Percentiles rank a stretch among this genome's conserved stretches.
Evolutionary conservation across 495 filamentous ascomycete genomes (phyloP).

Genomic region (Sordaria brevicollis): DNA sequence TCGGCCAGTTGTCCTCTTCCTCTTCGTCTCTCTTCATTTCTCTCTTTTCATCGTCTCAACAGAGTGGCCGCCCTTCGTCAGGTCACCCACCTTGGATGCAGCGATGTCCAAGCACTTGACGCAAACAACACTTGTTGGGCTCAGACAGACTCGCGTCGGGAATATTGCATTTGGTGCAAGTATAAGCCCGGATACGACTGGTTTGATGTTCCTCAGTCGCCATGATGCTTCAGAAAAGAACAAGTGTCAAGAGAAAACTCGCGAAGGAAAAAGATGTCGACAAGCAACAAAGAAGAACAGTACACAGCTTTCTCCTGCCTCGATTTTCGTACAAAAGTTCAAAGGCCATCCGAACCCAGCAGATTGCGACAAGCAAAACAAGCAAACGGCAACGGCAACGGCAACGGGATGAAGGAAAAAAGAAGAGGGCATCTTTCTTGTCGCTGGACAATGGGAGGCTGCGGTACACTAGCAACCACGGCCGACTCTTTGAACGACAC

Average conservation of each 20-base stretch:
- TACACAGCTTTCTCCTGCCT: neutral
- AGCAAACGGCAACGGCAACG: neutral
- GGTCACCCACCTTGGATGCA: neutral
- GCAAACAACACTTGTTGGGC: neutral
- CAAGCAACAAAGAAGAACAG: neutral
- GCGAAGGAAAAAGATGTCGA: neutral
- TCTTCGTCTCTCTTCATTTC: neutral
- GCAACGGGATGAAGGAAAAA: constrained; percentile 1
- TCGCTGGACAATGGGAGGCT: neutral
- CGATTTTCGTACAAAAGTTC: neutral
- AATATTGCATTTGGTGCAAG: neutral
- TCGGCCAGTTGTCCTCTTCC: neutral
- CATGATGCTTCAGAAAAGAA: neutral
- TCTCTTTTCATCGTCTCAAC: neutral
- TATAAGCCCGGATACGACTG: neutral
- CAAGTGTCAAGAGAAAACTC: neutral
- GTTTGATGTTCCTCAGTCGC: neutral
- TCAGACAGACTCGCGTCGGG: neutral
- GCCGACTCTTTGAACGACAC: neutral
- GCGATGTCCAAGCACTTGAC: neutral
- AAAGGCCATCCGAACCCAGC: neutral
- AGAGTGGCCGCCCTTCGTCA: neutral
- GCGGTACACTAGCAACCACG: neutral
- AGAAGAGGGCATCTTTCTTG: neutral
- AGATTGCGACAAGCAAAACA: neutral